Base-by-base conservation (phyloP, 2,329 filamentous ascomycete genomes). In the Monilinia fructicola region DNA sequence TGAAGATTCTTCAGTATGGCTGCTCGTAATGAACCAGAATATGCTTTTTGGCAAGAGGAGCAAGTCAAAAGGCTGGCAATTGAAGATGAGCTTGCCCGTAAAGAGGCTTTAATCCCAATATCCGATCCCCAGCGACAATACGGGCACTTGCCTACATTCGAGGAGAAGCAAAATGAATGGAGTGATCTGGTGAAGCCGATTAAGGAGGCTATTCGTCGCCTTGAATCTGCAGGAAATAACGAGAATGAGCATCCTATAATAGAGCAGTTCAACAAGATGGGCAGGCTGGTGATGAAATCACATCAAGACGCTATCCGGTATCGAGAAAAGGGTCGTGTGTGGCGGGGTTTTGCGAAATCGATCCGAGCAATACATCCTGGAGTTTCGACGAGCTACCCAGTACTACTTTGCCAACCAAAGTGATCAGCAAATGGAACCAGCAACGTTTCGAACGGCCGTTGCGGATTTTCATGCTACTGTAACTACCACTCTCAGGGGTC, bases 321-420 rank as follows among this genome's bases (percentile, higher is more conserved):
- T 65, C 38, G 70, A 67, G 7, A 72, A 72, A 70, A 66, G 73
- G 63, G 50, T 71, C 23, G 50, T 46, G 21, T 70, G 72, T 68
- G 54, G 61, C 14, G 61, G 67, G 48, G 67, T 1, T 54, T 54
- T 53, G 35, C 60, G 60, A 16, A 63, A 63, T 42, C 46, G 60
- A 28, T 53, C 60, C 14, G 60, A 63, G 21, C 46, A 63, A 31
- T 63, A 63, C 16, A 21, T 63, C n/a, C 23, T 53, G 18, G 50
- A 54, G 7, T 63, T 63, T 28, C 35, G 60, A n/a, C n/a, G 60
- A 40, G 60, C 60, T 0, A 63, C 60, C 2, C 60, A 63, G 35
- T 63, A 40, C 21, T 63, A 54, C 7, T 63, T 63, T 26, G 23
- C 60, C 3, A 63, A 40, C 16, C 60, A 54, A 18, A 61, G 21